phyloP scores from a whole-genome alignment of 805 yeast genomes.

The Saccharomycopsis lassenensis region DNA sequence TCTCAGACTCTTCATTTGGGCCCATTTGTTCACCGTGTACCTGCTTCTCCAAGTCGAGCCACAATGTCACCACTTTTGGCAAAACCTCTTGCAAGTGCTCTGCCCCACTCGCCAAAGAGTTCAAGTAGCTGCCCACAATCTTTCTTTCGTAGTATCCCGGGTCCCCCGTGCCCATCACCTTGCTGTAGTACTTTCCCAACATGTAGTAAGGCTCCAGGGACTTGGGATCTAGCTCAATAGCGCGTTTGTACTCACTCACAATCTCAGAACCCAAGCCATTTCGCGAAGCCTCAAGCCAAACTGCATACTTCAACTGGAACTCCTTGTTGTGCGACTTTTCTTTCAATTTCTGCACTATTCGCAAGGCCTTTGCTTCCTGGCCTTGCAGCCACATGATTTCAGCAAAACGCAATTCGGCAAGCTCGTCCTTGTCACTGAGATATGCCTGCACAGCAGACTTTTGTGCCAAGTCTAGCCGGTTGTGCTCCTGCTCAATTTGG shows the following conservation, averaged over 20 bases:
- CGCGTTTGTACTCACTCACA: conserved; percentile 52
- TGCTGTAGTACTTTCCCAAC: conserved; percentile 69
- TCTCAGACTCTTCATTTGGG: not conserved
- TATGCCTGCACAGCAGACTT: conserved; percentile 51
- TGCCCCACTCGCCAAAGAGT: conserved; percentile 51
- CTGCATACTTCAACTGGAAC: conserved; percentile 67
- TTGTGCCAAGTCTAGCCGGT: conserved; percentile 63
- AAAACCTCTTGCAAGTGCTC: conserved; percentile 69
- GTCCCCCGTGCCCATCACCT: conserved; percentile 58
- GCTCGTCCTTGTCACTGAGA: conserved; percentile 22
- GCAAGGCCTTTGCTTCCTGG: conserved; percentile 74
- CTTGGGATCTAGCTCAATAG: conserved; percentile 39
- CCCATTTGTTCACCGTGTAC: conserved; percentile 30
- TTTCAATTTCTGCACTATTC: conserved; percentile 40
- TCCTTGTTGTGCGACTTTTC: conserved; percentile 24
- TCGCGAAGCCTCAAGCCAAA: conserved; percentile 82
- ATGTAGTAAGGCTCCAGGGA: conserved; percentile 79
- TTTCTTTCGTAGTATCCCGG: conserved; percentile 42
- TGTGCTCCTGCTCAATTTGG: conserved; percentile 55
- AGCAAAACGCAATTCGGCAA: conserved; percentile 65
- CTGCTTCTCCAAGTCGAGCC: conserved; percentile 95
- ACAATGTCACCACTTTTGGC: conserved; percentile 81
- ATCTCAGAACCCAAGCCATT: conserved; percentile 70
- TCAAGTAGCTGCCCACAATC: conserved; percentile 44
- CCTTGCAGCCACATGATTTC: conserved; percentile 84